Conservation (phyloP, 1,284 basidiomycete species). For the Athelia psychrophila region DNA sequence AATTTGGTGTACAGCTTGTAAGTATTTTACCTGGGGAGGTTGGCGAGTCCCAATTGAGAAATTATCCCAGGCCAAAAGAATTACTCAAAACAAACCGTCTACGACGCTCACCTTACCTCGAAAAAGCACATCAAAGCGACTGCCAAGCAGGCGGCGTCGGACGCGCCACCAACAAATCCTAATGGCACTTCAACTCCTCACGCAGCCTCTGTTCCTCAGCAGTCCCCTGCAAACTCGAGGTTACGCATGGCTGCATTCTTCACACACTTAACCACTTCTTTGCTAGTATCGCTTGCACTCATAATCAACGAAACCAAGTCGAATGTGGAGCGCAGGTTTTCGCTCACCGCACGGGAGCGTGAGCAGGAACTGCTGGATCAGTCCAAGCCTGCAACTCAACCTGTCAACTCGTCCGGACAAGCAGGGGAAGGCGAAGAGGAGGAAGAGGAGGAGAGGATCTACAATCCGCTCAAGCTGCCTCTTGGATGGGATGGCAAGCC, state of each 20-base stretch:
- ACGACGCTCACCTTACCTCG: constrained; percentile 92
- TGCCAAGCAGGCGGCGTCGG: constrained; percentile 63
- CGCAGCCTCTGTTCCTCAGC: constrained; percentile 19
- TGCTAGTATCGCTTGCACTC: constrained; percentile 66
- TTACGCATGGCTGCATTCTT: constrained; percentile 69
- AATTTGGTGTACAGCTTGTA: constrained; percentile 96
- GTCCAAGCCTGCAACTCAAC: constrained; percentile 64
- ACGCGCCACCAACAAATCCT: constrained; percentile 52
- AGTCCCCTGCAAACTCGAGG: constrained; percentile 51
- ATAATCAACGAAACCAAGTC: constrained; percentile 86
- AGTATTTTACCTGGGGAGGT: constrained; percentile 31
- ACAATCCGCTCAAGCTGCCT: constrained; percentile 97
- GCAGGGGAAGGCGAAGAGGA: constrained; percentile 68
- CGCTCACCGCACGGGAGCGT: constrained; percentile 93
- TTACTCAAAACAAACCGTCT: constrained; percentile 97
- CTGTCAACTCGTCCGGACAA: constrained; percentile 40
- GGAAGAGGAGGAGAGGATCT: constrained; percentile 92
- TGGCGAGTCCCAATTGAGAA: constrained; percentile 7
- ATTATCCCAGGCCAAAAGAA: constrained; percentile 73
- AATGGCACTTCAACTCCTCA: constrained; percentile 56
- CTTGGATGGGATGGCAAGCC: constrained; percentile 98
- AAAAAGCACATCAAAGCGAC: constrained; percentile 94
- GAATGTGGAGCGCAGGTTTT: constrained; percentile 95
- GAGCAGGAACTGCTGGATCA: constrained; percentile 92
- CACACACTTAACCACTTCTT: constrained; percentile 67